A percentile compares a stretch with the other conserved stretches of the same genome.
These are phyloP conservation scores for Asclepias syriaca DNA, from an alignment of 257 asterid species.

Conservation along the genomic window DNA sequence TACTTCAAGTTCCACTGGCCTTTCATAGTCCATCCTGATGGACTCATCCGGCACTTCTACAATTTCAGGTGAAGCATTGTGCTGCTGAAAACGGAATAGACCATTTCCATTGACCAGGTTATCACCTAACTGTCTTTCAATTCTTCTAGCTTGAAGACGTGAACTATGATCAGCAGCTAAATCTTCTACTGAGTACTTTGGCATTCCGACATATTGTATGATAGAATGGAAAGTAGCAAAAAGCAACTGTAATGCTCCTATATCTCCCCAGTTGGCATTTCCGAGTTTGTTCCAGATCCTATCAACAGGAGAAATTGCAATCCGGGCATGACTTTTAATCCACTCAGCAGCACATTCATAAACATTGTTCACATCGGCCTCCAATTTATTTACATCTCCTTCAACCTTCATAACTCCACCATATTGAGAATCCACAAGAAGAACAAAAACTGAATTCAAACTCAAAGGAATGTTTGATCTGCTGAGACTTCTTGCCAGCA, in stretches of 20 bases:
- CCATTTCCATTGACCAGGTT: constrained; percentile 56
- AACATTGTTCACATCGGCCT: constrained; percentile 54
- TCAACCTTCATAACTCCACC: constrained; percentile 87
- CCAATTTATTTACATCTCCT: constrained; percentile 83
- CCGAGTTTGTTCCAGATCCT: constrained; percentile 98
- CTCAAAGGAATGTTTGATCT: constrained; percentile 72
- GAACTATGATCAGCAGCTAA: constrained; percentile 93
- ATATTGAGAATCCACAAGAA: constrained; percentile 77
- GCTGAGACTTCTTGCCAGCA: constrained; percentile 83
- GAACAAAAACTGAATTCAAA: constrained; percentile 60
- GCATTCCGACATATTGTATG: constrained; percentile 68
- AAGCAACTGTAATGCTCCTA: constrained; percentile 88
- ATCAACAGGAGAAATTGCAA: constrained; percentile 74
- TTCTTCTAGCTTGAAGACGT: constrained; percentile 84
- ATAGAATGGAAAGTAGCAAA: constrained; percentile 87
- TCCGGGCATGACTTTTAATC: constrained; percentile 59
- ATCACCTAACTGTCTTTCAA: constrained; percentile 71
- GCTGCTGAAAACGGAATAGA: constrained; percentile 65
- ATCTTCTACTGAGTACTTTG: constrained; percentile 78
- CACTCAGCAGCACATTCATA: constrained; percentile 86
- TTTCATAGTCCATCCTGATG: constrained; percentile 41
- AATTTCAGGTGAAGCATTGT: constrained; percentile 76
- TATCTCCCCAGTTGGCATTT: constrained; percentile 96
- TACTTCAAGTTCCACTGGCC: constrained; percentile 58
- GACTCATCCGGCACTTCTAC: constrained; percentile 86